phyloP scores from a whole-genome alignment of 2,329 filamentous ascomycete genomes.

The Immersiporthe knoxdaviesiana region DNA sequence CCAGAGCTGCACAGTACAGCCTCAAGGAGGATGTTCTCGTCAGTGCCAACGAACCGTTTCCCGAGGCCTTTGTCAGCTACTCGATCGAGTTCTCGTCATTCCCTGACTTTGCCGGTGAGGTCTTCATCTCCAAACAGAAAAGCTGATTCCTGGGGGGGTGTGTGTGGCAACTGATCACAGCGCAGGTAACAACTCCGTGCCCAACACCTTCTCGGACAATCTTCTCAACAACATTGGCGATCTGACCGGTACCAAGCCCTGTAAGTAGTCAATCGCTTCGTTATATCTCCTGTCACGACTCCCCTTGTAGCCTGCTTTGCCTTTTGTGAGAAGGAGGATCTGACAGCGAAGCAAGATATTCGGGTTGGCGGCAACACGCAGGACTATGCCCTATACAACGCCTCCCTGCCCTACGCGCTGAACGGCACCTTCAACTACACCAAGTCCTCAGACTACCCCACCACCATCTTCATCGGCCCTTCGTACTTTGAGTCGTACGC shows the following conservation, averaged over 20 bases:
- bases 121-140: conserved; percentile 36
- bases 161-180: conserved; percentile 54
- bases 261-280: neutral
- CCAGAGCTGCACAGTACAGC: conserved; percentile 28
- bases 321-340: too few relatives aligned
- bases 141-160: too few relatives aligned
- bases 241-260: conserved; percentile 56
- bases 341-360: conserved; percentile 48
- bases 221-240: conserved; percentile 59
- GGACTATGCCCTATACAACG: conserved; percentile 65
- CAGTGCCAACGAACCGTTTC: conserved; percentile 37
- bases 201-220: conserved; percentile 64
- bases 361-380: conserved; percentile 70
- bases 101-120: conserved; percentile 38
- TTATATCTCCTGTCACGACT: too few relatives aligned
- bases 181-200: conserved; percentile 54
- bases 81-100: conserved; percentile 47
- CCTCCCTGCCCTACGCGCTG: conserved; percentile 51
- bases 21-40: conserved; percentile 25
- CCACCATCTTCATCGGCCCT: conserved; percentile 62
- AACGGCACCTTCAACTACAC: conserved; percentile 55
- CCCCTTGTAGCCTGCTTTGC: neutral
- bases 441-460: conserved; percentile 62
- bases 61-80: conserved; percentile 46
- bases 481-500: conserved; percentile 66